A percentile compares a stretch with the other conserved stretches of the same genome.
These are phyloP conservation scores for Durusdinium trenchii DNA, from an alignment of 73 alveolate genomes.

Conservation along the genomic window DNA sequence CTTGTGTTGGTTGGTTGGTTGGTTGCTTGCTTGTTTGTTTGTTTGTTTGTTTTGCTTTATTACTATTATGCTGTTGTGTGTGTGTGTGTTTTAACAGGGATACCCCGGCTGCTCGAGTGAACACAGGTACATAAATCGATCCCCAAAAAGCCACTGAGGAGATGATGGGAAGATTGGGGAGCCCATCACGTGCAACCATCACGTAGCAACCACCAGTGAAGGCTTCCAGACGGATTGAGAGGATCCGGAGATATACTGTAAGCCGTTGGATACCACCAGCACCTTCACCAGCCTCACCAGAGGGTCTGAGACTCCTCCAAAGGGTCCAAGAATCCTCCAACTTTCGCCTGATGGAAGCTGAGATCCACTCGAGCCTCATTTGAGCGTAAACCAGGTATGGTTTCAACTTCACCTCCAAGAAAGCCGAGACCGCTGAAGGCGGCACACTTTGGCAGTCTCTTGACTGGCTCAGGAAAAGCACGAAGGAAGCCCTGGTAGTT, in stretches of 20 bases:
- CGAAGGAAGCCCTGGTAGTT: not conserved
- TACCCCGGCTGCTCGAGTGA: too few species aligned
- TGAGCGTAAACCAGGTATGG: slow-evolving; percentile 35
- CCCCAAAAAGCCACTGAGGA: too few species aligned
- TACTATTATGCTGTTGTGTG: too few species aligned
- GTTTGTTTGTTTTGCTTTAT: too few species aligned
- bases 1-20: too few species aligned
- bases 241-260: not conserved
- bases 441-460: slow-evolving; percentile 62
- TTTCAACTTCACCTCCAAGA: slow-evolving; percentile 39
- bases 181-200: too few species aligned
- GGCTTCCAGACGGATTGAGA: not conserved
- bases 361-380: not conserved
- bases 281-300: not conserved
- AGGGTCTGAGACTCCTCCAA: not conserved
- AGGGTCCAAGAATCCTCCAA: not conserved
- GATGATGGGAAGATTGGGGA: too few species aligned
- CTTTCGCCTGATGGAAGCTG: too few species aligned
- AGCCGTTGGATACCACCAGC: not conserved
- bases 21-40: too few species aligned
- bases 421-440: not conserved
- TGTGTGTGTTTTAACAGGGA: too few species aligned
- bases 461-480: not conserved
- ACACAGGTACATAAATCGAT: too few species aligned
- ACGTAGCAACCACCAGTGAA: not conserved